Conservation (phyloP, 805 yeast genomes). For the Wickerhamomyces chaumierensis region DNA sequence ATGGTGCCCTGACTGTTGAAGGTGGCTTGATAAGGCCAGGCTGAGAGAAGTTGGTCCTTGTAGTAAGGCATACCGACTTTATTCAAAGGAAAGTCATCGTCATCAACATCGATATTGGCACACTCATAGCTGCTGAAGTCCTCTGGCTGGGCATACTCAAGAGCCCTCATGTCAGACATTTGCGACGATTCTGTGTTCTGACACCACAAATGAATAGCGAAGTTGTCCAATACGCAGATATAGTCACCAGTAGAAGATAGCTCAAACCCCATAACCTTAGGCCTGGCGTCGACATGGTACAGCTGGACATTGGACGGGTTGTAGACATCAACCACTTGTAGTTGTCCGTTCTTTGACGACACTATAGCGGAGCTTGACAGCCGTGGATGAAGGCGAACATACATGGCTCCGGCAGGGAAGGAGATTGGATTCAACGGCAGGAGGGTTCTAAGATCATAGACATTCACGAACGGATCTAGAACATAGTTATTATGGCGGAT, state of each 20-base stretch:
- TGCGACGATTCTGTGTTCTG: conserved; percentile 30
- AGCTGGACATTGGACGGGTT: conserved; percentile 61
- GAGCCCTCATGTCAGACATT: conserved; percentile 31
- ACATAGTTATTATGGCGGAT: conserved; percentile 44
- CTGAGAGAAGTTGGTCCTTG: conserved; percentile 62
- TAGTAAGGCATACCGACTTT: conserved; percentile 82
- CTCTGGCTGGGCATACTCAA: conserved; percentile 45
- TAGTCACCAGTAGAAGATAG: conserved; percentile 59
- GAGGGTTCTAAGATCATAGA: conserved; percentile 69
- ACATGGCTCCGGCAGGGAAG: conserved; percentile 83
- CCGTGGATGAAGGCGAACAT: conserved; percentile 77
- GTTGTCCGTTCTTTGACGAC: conserved; percentile 67
- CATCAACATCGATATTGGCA: conserved; percentile 34
- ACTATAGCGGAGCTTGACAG: conserved; percentile 66
- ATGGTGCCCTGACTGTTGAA: conserved; percentile 56
- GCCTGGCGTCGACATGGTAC: conserved; percentile 52
- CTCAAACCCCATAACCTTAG: conserved; percentile 20
- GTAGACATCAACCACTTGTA: conserved; percentile 75
- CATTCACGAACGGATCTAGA: conserved; percentile 73
- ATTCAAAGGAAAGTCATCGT: conserved; percentile 45
- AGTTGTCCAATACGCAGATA: conserved; percentile 52
- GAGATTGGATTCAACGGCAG: conserved; percentile 69
- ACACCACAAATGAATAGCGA: conserved; percentile 50
- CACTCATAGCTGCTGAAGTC: conserved; percentile 19
- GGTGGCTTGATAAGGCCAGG: conserved; percentile 58